Conservation (phyloP, 139 green algal species). For the Deuterostichococcus epilithicus region DNA sequence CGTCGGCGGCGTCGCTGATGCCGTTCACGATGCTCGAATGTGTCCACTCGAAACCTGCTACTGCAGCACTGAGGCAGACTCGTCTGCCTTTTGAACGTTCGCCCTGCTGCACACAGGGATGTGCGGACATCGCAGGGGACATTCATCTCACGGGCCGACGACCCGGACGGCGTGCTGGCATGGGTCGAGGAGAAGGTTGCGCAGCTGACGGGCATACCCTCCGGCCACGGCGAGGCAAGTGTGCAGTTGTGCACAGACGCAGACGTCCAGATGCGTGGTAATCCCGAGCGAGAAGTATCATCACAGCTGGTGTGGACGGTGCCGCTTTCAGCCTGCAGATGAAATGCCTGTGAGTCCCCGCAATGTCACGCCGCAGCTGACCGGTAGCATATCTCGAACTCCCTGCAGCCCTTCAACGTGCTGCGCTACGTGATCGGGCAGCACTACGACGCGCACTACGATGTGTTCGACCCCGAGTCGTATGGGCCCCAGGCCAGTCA, state of each 20-base stretch:
- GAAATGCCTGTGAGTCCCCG: too few species aligned
- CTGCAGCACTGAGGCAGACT: not conserved
- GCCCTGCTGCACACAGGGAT: slow-evolving; percentile 14
- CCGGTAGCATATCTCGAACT: too few species aligned
- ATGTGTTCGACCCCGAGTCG: slow-evolving; percentile 49
- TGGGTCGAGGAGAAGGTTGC: slow-evolving; percentile 48
- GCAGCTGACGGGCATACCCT: slow-evolving; percentile 27
- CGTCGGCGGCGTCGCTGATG: too few species aligned
- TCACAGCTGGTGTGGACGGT: too few species aligned
- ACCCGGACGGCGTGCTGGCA: slow-evolving; percentile 39
- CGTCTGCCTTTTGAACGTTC: not conserved
- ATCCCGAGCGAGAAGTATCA: too few species aligned
- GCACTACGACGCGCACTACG: slow-evolving; percentile 58
- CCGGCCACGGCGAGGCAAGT: slow-evolving; percentile 36
- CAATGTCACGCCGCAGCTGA: too few species aligned
- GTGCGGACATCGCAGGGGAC: slow-evolving; percentile 44
- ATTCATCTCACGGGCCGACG: slow-evolving; percentile 36
- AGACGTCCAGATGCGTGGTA: too few species aligned
- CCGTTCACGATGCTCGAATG: too few species aligned
- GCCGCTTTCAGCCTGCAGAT: too few species aligned
- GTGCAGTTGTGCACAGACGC: too few species aligned
- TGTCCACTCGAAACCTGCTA: too few species aligned
- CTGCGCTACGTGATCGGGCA: slow-evolving; percentile 46
- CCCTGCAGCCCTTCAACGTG: slow-evolving; percentile 51
- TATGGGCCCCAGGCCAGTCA: slow-evolving; percentile 71